A percentile compares a stretch with the other conserved stretches of the same genome.
These are phyloP conservation scores for Thelephora terrestris DNA, from an alignment of 1,284 basidiomycete species.

Conservation along the genomic window DNA sequence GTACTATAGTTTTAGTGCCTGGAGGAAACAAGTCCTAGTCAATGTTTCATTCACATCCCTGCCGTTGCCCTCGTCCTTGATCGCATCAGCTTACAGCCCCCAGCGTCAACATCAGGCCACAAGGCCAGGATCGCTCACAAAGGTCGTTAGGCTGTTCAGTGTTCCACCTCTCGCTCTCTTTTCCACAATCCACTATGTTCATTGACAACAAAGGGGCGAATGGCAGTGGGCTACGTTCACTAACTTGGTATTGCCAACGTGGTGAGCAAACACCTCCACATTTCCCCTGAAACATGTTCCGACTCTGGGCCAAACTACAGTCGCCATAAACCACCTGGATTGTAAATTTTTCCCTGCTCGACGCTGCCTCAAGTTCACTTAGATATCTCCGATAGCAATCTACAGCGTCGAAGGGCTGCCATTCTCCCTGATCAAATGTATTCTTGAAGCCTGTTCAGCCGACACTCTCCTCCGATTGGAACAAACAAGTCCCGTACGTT, in stretches of 20 bases:
- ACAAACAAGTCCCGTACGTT: slow-evolving; percentile 54
- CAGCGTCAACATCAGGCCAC: too few species aligned
- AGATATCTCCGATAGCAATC: slow-evolving; percentile 32
- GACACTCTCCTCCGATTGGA: slow-evolving; percentile 62
- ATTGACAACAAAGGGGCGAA: background rate
- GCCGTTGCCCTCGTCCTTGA: too few species aligned
- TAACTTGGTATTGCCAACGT: slow-evolving; percentile 3
- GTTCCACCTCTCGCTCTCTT: background rate
- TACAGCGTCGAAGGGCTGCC: slow-evolving; percentile 44
- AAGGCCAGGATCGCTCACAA: too few species aligned
- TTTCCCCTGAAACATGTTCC: background rate
- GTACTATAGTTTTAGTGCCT: too few species aligned
- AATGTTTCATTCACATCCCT: too few species aligned
- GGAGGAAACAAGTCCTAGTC: too few species aligned
- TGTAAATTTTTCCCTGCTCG: slow-evolving; percentile 2
- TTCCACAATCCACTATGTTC: background rate
- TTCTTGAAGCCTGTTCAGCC: slow-evolving; percentile 59
- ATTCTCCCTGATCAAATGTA: slow-evolving; percentile 54
- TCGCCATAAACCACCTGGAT: slow-evolving; percentile 9
- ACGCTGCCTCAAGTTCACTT: background rate
- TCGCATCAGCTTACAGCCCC: too few species aligned
- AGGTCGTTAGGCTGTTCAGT: background rate
- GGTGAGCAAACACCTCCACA: background rate
- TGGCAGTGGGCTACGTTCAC: background rate
- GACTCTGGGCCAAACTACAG: slow-evolving; percentile 1